Evolutionary conservation across 495 filamentous ascomycete species (phyloP), one percentile per base, ranked within the genome.

Genomic region (Neurospora sp.): DNA sequence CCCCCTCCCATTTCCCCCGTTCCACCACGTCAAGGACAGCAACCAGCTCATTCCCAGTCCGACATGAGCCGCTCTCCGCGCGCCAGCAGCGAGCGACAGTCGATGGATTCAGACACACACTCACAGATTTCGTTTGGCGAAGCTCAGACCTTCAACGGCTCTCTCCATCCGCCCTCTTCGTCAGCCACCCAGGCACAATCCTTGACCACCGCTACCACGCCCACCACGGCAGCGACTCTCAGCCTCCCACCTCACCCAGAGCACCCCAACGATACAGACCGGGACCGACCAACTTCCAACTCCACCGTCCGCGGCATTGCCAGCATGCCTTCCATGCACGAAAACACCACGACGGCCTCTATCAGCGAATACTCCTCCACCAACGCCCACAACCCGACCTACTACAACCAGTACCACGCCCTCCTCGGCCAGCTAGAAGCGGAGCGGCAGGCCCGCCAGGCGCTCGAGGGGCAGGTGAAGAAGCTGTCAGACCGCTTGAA

Each of bases 391-490:
- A 72, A 72, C 36, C 31, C 74, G 21, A 70, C 80, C 13, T 79
- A 79, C 42, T 48, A 70, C 1, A 83, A 84, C 21, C 78, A 85
- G 54, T 81, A 83, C 70, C 80, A 78, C 1, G 73, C 76, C 5
- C 77, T 86, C 10, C 76, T 81, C 36, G 77, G 82, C n/a, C 79
- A 86, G 62, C 83, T 89, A 21, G 84, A 86, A 34, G 73, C 78
- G 21, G 87, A 89, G 74, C 84, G 85, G 70, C 80, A 83, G 5
- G 84, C 84, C 10, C 84, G 87, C 2, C 83, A 82, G 24, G 80
- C 80, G 6, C 82, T 89, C n/a, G 87, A 89, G 75, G 79, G 79
- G 2, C 79, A 85, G 70, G 86, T 89, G 28, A 83, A 79, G 70
- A 83, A 80, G 72, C 79, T 89, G 2, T 82, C 81, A 43, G 82